A percentile compares a stretch with the other conserved stretches of the same genome.
Conservation (phyloP, 805 yeast genomes). For the Scheffersomyces spartinae region DNA sequence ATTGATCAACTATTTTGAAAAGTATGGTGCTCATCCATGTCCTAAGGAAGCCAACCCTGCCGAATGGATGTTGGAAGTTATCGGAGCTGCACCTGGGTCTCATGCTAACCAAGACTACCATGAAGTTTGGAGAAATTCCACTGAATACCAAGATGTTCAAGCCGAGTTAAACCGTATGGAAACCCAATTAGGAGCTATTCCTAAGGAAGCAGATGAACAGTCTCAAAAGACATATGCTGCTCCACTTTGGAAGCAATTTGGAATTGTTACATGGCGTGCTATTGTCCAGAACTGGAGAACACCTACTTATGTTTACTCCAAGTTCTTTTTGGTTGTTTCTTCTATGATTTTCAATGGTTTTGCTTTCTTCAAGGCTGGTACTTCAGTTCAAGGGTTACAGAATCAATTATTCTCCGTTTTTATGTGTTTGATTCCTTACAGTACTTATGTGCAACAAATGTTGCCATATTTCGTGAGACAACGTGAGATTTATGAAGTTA, state of each 20-base stretch:
- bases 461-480: constrained; percentile 31
- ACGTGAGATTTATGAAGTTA: constrained; percentile 35
- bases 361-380: constrained; percentile 52
- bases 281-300: constrained; percentile 44
- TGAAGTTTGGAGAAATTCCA: constrained; percentile 68
- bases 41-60: constrained; percentile 32
- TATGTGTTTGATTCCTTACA: constrained; percentile 29
- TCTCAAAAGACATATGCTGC: constrained; percentile 25
- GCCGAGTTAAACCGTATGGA: constrained; percentile 57
- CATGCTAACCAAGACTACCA: constrained; percentile 61
- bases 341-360: constrained; percentile 57
- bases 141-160: constrained; percentile 46
- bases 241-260: too few relatives aligned
- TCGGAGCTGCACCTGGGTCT: constrained; percentile 76
- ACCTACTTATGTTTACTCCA: constrained; percentile 29
- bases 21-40: constrained; percentile 64
- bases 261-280: constrained; percentile 53
- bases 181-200: constrained; percentile 40
- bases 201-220: constrained; percentile 18
- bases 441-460: constrained; percentile 29
- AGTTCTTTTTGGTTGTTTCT: constrained; percentile 35
- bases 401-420: constrained; percentile 50
- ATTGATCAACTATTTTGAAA: constrained; percentile 56
- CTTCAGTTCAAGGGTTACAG: constrained; percentile 50
- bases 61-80: constrained; percentile 85